Base-by-base conservation (phyloP, 345 rosid genomes). In the Tarenaya hassleriana region DNA sequence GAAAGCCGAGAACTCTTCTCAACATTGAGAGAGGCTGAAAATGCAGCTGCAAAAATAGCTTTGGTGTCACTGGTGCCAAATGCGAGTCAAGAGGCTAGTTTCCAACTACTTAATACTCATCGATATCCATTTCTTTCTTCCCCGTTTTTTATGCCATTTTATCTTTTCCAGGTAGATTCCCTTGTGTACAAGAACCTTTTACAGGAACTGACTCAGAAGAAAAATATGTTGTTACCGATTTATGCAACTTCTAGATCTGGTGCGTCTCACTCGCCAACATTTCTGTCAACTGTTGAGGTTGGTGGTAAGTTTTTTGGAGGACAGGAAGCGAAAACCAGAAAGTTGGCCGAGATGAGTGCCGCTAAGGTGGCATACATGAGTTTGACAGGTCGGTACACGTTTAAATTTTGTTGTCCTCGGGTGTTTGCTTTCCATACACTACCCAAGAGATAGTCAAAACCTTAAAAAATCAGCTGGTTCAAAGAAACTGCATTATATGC, bases 341-440 rank as follows among this genome's bases (percentile, higher is more conserved):
- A 80, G 45, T 54, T 67, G 7, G 84, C 95, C 2, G 88, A 86
- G 70, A 41, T 70, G 57, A 78, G 55, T 55, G 91, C 88, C 7
- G 95, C 95, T n/a, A 86, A 76, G 61, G 63, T 72, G 14, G 91
- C 95, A 46, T 82, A 69, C 46, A 45, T 48, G n/a, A 58, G 60
- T 18, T 32, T 80, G 17, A 76, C 54, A 63, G 55, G 49, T n/a
- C 60, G 49, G 68, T 58, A 62, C 21, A 35, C 29, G 7, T 34
- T 8, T 48, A 21, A 41, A 21, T 6, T 48, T 21, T 41, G 18
- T 17, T 41, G 20, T 41, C 27, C 46, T 0, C 35, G 27, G 34
- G 5, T 12, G 16, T 37, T 45, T 35, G 8, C 13, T 6, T n/a
- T 35, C 13, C 16, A 24, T 14, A 20, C 34, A 7, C 19, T 61